Conservation (phyloP, 306 rosid genomes). For the Inga leiocalycina region DNA sequence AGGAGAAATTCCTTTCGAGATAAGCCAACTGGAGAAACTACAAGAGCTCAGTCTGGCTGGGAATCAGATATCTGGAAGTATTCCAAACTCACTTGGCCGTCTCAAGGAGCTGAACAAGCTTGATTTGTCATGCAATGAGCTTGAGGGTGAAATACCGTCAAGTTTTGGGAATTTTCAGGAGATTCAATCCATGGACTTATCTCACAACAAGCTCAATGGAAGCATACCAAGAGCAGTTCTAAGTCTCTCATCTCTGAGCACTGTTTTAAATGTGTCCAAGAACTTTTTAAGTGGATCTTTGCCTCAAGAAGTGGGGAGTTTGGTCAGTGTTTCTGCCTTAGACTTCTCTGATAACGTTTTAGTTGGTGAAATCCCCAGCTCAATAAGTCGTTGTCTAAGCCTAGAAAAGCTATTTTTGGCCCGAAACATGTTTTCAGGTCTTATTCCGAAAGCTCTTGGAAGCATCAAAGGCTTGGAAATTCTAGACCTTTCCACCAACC, state of each 20-base stretch:
- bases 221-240: conserved; percentile 59
- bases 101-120: conserved; percentile 50
- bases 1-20: conserved; percentile 67
- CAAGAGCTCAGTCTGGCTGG: conserved; percentile 49
- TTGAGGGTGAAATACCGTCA: conserved; percentile 49
- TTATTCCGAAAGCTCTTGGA: conserved; percentile 56
- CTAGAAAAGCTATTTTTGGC: conserved; percentile 57
- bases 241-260: conserved; percentile 55
- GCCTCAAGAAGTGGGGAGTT: conserved; percentile 52
- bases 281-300: conserved; percentile 66
- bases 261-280: conserved; percentile 55
- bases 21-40: conserved; percentile 55
- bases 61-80: conserved; percentile 54
- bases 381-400: conserved; percentile 60
- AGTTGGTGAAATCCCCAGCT: conserved; percentile 54
- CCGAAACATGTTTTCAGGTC: conserved; percentile 60
- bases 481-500: conserved; percentile 77
- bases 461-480: conserved; percentile 58
- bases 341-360: conserved; percentile 65
- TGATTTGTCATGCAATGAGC: conserved; percentile 63
- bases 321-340: conserved; percentile 44
- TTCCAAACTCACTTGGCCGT: conserved; percentile 65
- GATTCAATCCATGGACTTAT: conserved; percentile 9
- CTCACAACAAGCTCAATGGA: conserved; percentile 66
- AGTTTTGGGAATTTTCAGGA: conserved; percentile 54